Evolutionary conservation across 495 filamentous ascomycete species (phyloP), one percentile per base, ranked within the genome.

Genomic region (Podospora comata): DNA sequence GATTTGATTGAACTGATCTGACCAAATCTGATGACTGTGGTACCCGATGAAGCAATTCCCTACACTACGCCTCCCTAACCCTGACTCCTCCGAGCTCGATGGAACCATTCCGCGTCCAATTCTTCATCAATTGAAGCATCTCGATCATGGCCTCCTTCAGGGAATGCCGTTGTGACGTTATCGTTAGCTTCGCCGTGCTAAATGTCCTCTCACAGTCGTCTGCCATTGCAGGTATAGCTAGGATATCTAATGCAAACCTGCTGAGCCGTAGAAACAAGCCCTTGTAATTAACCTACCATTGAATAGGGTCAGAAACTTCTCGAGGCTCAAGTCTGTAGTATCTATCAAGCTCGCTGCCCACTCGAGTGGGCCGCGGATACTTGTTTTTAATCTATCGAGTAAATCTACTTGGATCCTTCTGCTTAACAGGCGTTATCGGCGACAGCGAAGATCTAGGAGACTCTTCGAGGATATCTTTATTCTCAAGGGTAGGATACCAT

Each of bases 121-220:
- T 57, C 55, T 57, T 57, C 55, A 57, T 57, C 55, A 57, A 57
- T 57, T 57, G 55, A 4, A 57, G 55, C 55, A 57, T 57, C 55
- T 57, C 55, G 20, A 57, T 57, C 55, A 57, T 57, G 55, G 13
- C 18, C 55, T 57, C 55, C 55, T 57, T 57, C 4, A 57, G 55
- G 5, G 55, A 57, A 16, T 57, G 20, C 55, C 55, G 55, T 57
- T 57, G 55, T 57, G 55, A 57, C 18, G 55, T 57, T 57, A 57
- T 57, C 55, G 55, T 57, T 16, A 57, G 55, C 55, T 57, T 34
- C 55, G 55, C 55, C 55, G 55, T 57, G 55, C 55, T 57, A 15
- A 57, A 57, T 57, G 55, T 15, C 55, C 55, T 57, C 20, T 57
- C 55, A 57, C 55, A 57, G 55, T 57, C 55, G 13, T 57, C 55